Evolutionary conservation across 2,329 filamentous ascomycete species (phyloP), one percentile per base, ranked within the genome.

Genomic region (Ceratocystis alfenasii): DNA sequence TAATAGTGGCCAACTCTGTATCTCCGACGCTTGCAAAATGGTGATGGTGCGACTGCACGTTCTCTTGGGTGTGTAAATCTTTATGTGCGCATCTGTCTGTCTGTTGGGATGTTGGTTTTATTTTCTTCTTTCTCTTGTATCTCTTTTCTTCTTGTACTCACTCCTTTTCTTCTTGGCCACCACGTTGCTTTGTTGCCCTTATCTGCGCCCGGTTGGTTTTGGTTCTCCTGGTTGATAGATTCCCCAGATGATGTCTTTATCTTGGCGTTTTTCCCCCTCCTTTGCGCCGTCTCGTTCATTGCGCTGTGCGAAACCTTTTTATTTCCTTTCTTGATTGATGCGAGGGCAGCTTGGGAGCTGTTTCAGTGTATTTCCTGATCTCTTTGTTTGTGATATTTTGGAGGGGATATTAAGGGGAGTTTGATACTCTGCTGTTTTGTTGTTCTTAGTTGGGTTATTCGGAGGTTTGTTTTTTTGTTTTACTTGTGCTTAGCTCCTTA

Each of bases 141-240:
- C 10, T 50, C 48, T 60, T 64, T 50, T 61, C 61, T 36, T 12
- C n/a, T 53, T 62, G 60, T 28, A 17, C 67, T 64, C 62, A 17
- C 67, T 64, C 60, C 67, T 69, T 67, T 70, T 68, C 68, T 70
- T 65, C 65, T 67, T 69, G 69, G 65, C 46, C 20, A 6, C 57
- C 53, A 60, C 3, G 45, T 68, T 50, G 48, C 28, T 33, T 62
- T 60, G 59, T 55, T 45, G 41, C 45, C 46, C 25, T 17, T 46
- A 48, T 25, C 36, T 62, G 30, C 33, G 5, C 50, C 63, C 15
- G 61, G 46, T 57, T 63, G 28, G 59, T 46, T 59, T 55, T n/a
- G 53, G 30, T 48, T 44, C 48, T 41, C 5, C 45, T 65, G 25
- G 63, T 62, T 62, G 50, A n/a, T 50, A 53, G 30, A 44, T 63